Base-by-base conservation (phyloP, 306 rosid species). In the Ochetophila trinervis region DNA sequence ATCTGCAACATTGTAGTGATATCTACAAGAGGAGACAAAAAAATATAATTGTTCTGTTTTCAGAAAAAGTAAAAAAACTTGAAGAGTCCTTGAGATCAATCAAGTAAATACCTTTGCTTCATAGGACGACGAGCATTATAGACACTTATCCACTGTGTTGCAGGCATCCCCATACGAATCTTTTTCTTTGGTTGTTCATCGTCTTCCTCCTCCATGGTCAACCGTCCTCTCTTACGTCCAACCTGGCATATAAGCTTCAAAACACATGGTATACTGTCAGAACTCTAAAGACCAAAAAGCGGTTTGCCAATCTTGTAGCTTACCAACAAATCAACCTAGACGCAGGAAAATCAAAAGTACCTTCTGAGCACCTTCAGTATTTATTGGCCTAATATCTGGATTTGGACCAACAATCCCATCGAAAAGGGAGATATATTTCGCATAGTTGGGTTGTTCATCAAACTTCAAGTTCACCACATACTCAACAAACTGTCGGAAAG, bases 311-410 rank as follows among this genome's bases (percentile, higher is more conserved):
- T 36, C 21, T 60, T 18, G 34, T 55, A 68, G 50, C 36, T 21
- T 60, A 60, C 1, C 21, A 45, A 63, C 57, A 54, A 66, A 34
- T 44, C 63, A 45, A 49, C 10, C 16, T n/a, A 36, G n/a, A 36
- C 34, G 70, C 48, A 53, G 44, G 32, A 57, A 57, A 23, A 63
- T 63, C n/a, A 56, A 47, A 66, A 62, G 60, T 62, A 79, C 82
- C 91, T 86, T 84, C 76, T 86, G 97, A 49, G 97, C 93, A 57
- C 97, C 97, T 47, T 91, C 97, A 40, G 95, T 90, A 77, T 84
- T 85, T 53, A 90, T 79, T 30, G 97, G 97, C 67, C 91, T 83
- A 63, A 87, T 77, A 73, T 87, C 92, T 18, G 95, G 91, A 74
- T 90, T 87, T 57, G 95, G 88, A 75, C 92, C 95, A 60, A 90